Conservation (phyloP, 176 grass and related monocot genomes). For the Rhynchospora tenuis region DNA sequence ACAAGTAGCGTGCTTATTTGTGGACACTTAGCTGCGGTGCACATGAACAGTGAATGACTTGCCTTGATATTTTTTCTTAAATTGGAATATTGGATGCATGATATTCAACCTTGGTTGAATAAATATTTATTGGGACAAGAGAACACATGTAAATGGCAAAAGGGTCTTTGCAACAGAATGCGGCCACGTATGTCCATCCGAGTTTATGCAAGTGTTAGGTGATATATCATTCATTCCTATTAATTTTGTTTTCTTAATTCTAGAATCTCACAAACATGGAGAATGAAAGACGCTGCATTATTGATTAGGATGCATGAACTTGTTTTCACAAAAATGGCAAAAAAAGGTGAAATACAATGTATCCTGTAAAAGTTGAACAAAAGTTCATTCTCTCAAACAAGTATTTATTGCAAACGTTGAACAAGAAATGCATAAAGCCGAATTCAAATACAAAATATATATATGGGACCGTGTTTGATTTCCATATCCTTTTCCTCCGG, state of each 20-base stretch:
- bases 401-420: not conserved
- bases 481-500: not conserved
- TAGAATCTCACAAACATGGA: slow-evolving; percentile 4
- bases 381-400: not conserved
- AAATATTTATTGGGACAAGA: slow-evolving; percentile 3
- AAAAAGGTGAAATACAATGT: not conserved
- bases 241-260: not conserved
- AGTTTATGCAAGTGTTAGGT: slow-evolving; percentile 18
- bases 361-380: not conserved
- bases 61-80: not conserved
- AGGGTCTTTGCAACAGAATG: not conserved
- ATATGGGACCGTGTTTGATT: too few species aligned
- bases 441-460: not conserved
- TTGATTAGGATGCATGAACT: slow-evolving; percentile 10
- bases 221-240: not conserved
- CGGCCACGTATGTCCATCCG: slow-evolving; percentile 15
- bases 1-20: too few species aligned
- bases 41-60: not conserved
- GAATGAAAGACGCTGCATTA: not conserved
- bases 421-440: not conserved
- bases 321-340: not conserved
- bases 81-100: not conserved
- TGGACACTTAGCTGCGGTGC: not conserved
- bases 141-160: slow-evolving; percentile 1
- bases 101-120: slow-evolving; percentile 8